phyloP scores from a whole-genome alignment of 495 filamentous ascomycete genomes.

The Talaromyces wortmannii region DNA sequence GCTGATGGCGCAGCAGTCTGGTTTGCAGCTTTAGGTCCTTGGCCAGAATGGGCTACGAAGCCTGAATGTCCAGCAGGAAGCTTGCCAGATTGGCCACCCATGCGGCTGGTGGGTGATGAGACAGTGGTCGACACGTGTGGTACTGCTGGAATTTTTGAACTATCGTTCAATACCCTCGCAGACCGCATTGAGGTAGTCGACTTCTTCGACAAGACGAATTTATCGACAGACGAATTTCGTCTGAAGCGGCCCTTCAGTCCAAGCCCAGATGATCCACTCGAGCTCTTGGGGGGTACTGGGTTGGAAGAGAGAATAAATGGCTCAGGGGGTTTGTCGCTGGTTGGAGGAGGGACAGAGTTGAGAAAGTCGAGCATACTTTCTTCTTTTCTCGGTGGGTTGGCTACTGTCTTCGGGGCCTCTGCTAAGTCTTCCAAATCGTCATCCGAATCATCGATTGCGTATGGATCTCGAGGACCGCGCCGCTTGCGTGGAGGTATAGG shows the following conservation, averaged over 20 bases:
- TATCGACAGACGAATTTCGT: slow-evolving; percentile 26
- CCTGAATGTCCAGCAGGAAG: not conserved
- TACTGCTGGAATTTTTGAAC: slow-evolving; percentile 4
- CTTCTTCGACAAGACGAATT: slow-evolving; percentile 17
- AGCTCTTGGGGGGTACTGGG: slow-evolving; percentile 36
- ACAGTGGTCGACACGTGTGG: slow-evolving; percentile 3
- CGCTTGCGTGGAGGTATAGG: slow-evolving; percentile 45
- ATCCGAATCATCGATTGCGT: slow-evolving; percentile 81
- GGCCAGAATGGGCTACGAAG: slow-evolving; percentile 22
- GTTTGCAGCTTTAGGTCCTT: slow-evolving; percentile 6
- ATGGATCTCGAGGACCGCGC: slow-evolving; percentile 77
- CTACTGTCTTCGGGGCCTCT: slow-evolving; percentile 41
- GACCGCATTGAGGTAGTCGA: slow-evolving; percentile 29
- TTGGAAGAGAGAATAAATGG: slow-evolving; percentile 28
- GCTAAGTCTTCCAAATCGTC: slow-evolving; percentile 62
- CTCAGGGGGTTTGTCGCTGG: slow-evolving; percentile 32
- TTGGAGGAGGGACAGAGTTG: slow-evolving; percentile 70
- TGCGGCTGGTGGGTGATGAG: too few relatives aligned
- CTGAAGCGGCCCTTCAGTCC: slow-evolving; percentile 59
- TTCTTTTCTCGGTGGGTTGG: slow-evolving; percentile 42
- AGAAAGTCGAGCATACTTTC: slow-evolving; percentile 86
- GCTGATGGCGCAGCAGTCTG: slow-evolving; percentile 12
- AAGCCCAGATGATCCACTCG: slow-evolving; percentile 35
- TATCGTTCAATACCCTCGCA: not conserved
- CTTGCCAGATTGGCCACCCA: too few relatives aligned